Conservation (phyloP, 148 eudicot species). For the Persicaria maculosa region DNA sequence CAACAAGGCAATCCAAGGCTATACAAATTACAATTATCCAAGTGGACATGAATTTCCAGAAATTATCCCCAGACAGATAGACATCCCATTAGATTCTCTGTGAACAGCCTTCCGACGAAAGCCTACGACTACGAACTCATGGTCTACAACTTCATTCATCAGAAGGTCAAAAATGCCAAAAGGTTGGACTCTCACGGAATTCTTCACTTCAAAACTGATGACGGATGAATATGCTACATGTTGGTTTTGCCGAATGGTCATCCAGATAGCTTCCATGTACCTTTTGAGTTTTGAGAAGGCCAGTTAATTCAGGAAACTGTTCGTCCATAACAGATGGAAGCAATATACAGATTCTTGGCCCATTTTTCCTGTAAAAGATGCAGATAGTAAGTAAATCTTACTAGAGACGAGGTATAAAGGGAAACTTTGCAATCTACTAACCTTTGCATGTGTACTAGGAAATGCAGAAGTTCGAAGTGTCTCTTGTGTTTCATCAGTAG, state of each 20-base stretch:
- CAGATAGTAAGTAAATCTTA: conserved; percentile 8
- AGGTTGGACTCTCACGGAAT: no score
- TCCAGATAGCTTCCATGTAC: conserved; percentile 1
- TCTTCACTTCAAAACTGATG: conserved; percentile 2
- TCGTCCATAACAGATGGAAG: conserved; percentile 65
- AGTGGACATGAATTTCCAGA: no score
- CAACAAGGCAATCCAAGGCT: no score
- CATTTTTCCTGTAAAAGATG: conserved; percentile 55
- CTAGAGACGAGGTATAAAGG: neutral
- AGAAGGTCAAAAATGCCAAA: no score
- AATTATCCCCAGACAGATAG: no score
- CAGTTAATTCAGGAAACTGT: conserved; percentile 53
- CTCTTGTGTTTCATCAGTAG: conserved; percentile 90
- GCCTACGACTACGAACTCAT: no score
- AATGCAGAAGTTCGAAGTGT: conserved; percentile 88
- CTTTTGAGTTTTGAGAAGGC: neutral
- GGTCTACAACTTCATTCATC: no score
- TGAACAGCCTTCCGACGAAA: no score
- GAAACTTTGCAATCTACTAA: conserved; percentile 13
- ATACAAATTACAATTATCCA: no score
- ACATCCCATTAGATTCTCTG: no score
- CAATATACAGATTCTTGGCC: conserved; percentile 68
- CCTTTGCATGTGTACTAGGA: conserved; percentile 95
- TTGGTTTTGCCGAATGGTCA: neutral
- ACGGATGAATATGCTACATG: neutral